Base-by-base conservation (phyloP, 192 early-diverging fungal species). In the Gryganskiella cystojenkinii region DNA sequence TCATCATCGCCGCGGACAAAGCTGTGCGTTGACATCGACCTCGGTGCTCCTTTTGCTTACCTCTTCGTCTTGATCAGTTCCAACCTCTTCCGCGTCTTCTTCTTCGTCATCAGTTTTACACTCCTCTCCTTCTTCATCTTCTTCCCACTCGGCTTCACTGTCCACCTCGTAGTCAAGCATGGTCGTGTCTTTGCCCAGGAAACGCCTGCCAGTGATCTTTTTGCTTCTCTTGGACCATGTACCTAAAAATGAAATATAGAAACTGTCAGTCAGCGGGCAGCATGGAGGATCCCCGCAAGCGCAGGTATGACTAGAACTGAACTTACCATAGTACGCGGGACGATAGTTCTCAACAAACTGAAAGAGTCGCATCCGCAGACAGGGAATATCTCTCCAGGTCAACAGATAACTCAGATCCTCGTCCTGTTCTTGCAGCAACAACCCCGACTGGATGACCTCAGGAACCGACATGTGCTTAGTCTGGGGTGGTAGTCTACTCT, bases 71-170 rank as follows among this genome's bases (percentile, higher is more conserved):
- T 82, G 86, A 4, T 85, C 83, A 30, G 79, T 85, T 13, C 86
- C 85, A n/a, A 64, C 43, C 19, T 83, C 83, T 1, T 81, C 86
- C n/a, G 86, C 90, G 28, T 91, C 90, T 3, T 92, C 91, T 6
- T 93, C 92, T 31, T 95, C 94, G 66, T 90, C 89, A 7, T 92
- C 92, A 73, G 88, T 92, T 45, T 82, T 85, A 15, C 92, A 81
- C 50, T 96, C 94, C 63, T 98, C 96, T 20, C 96, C 96, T 62
- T 93, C 92, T 34, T 92, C 96, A 37, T 95, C 93, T 31, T 88
- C 90, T 34, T 93, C 94, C 96, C 96, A 98, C 80, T 96, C 96
- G 0, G 89, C 91, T 51, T 95, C 95, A 67, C 93, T 94, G 67
- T 98, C 96, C 64, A 92, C 81, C 6, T 93, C 92, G 61, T 98